A percentile compares a stretch with the other conserved stretches of the same genome.
Conservation (phyloP, 305 asterid genomes). For the Solanum hybrid region DNA sequence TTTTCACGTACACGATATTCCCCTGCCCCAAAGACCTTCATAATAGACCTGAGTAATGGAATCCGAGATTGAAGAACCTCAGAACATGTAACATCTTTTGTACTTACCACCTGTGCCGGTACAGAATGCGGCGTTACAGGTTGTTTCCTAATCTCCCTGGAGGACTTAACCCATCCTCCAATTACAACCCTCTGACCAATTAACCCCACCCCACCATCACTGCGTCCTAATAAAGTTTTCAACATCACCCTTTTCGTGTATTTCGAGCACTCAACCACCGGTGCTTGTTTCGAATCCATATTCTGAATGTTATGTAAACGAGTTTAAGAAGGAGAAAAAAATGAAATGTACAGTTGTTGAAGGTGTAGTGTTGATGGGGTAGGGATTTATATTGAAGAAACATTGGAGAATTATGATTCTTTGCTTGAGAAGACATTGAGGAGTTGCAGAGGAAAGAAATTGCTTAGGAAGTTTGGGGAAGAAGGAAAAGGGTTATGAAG, state of each 20-base stretch:
- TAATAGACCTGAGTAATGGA: conserved; percentile 50
- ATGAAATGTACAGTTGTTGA: conserved; percentile 7
- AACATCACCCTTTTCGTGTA: conserved; percentile 55
- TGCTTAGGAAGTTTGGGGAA: conserved; percentile 29
- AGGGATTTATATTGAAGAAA: conserved; percentile 15
- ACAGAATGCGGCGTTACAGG: conserved; percentile 4
- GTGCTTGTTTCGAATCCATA: conserved; percentile 51
- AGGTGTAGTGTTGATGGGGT: conserved; percentile 12
- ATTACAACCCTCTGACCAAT: conserved; percentile 54
- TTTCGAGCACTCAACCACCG: conserved; percentile 25
- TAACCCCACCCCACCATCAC: conserved; percentile 44
- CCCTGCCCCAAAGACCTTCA: conserved; percentile 54
- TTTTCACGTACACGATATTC: conserved; percentile 44
- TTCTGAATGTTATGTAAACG: not conserved
- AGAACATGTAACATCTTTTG: conserved; percentile 47
- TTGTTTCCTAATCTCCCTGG: conserved; percentile 62
- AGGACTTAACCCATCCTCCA: conserved; percentile 92
- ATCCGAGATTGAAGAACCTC: conserved; percentile 57
- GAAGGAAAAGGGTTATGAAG: conserved; percentile 42
- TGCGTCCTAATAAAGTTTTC: conserved; percentile 40
- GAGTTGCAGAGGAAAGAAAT: conserved; percentile 15
- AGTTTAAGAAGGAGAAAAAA: not conserved
- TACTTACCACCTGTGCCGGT: conserved; percentile 10
- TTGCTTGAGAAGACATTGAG: conserved; percentile 40
- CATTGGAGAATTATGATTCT: conserved; percentile 22